Evolutionary conservation across 2,329 filamentous ascomycete species (phyloP), one percentile per base, ranked within the genome.

Genomic region (Plenodomus tracheiphilus): DNA sequence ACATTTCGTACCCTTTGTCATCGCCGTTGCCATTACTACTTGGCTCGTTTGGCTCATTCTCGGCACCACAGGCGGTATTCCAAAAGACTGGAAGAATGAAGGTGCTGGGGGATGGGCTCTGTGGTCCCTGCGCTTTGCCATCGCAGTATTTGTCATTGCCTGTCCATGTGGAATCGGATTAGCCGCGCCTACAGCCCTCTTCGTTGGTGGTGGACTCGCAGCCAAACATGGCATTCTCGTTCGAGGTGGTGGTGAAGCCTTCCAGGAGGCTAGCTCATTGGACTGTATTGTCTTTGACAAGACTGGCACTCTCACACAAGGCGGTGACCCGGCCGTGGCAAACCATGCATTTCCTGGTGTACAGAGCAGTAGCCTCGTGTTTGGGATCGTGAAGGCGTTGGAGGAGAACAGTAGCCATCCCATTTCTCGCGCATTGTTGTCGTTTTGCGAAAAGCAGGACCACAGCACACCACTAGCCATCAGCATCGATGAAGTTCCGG

Each of bases 221-320:
- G 90, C 90, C 6, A 86, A 87, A 66, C 75, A 89, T 62, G 90
- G 90, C 1, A 91, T 95, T 46, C 78, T 95, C 1, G 89, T 88
- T 59, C 91, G 91, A 71, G 89, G 90, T 18, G 90, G 90, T 18
- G 90, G 90, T 28, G 88, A 92, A 66, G 90, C 89, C 0, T 93
- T 94, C 66, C 88, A 93, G 69, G 90, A 91, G 74, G 89, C 89
- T 3, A 91, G 88, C 66, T 83, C 82, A 10, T 79, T 92, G 38
- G 85, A 91, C 68, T 87, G 86, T 43, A 85, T 94, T 34, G 87
- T 94, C 1, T 94, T 95, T 66, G 90, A 95, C 78, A 94, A 95
- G 78, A 95, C 90, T 0, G 90, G 90, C 1, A 95, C 90, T 0
- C 75, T 95, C 49, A 94, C 90, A 0, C 77, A 87, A 60, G 82